A percentile compares a stretch with the other conserved stretches of the same genome.
phyloP scores from a whole-genome alignment of 495 filamentous ascomycete species.

The Lasiosphaeris hirsuta region DNA sequence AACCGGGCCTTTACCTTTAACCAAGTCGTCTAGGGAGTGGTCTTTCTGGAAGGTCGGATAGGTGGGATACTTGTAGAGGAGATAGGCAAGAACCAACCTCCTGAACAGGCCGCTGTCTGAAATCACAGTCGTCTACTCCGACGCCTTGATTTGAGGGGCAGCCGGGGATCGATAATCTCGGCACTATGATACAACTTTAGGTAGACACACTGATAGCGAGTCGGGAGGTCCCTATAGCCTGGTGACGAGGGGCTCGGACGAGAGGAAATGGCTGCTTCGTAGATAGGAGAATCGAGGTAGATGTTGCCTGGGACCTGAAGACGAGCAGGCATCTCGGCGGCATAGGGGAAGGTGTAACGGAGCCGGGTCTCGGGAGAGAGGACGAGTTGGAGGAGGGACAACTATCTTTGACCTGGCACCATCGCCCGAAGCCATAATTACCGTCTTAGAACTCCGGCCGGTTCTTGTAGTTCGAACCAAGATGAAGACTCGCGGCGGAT shows the following conservation, averaged over 20 bases:
- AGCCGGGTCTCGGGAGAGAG: slow-evolving; percentile 27
- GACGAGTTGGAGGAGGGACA: slow-evolving; percentile 28
- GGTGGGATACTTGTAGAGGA: slow-evolving; percentile 27
- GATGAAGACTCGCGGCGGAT: too few species aligned
- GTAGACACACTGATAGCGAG: slow-evolving; percentile 10
- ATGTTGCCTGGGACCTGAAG: slow-evolving; percentile 25
- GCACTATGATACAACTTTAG: slow-evolving; percentile 29
- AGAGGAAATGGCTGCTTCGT: slow-evolving; percentile 16
- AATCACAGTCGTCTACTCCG: slow-evolving; percentile 27
- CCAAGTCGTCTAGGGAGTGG: slow-evolving; percentile 28
- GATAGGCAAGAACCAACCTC: slow-evolving; percentile 23
- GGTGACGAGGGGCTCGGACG: neutral
- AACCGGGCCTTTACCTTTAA: slow-evolving; percentile 16
- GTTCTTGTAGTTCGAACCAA: too few species aligned
- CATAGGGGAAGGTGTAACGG: slow-evolving; percentile 33
- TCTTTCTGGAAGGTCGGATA: slow-evolving; percentile 29
- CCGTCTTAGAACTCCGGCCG: too few species aligned
- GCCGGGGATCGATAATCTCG: slow-evolving; percentile 23
- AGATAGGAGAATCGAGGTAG: slow-evolving; percentile 28
- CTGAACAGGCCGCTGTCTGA: slow-evolving; percentile 25
- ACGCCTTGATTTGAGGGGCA: slow-evolving; percentile 20
- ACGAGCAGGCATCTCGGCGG: slow-evolving; percentile 22
- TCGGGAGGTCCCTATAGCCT: neutral
- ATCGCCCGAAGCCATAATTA: neutral
- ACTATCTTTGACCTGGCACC: slow-evolving; percentile 25